phyloP scores from a whole-genome alignment of 2,329 filamentous ascomycete species.

The Aspergillus japonicus region DNA sequence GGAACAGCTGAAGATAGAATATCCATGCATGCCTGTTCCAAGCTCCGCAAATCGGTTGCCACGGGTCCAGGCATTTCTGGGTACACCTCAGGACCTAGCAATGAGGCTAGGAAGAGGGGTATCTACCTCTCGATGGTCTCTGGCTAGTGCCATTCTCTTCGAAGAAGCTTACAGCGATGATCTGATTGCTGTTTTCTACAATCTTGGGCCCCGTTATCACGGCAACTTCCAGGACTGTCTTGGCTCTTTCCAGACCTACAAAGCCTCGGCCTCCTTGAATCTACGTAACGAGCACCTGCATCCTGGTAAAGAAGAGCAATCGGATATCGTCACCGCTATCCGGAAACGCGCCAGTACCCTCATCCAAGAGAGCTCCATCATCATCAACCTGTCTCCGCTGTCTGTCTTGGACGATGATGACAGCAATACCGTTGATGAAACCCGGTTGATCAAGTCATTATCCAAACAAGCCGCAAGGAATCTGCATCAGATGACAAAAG shows the following conservation, averaged over 20 bases:
- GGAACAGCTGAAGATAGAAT: slow-evolving; percentile 86
- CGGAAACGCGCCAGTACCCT: slow-evolving; percentile 79
- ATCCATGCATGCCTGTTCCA: slow-evolving; percentile 72
- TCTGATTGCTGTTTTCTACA: slow-evolving; percentile 83
- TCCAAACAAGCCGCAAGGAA: slow-evolving; percentile 69
- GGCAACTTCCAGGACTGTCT: slow-evolving; percentile 97
- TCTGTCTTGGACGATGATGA: slow-evolving; percentile 80
- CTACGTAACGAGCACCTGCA: slow-evolving; percentile 88
- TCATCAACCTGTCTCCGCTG: slow-evolving; percentile 79
- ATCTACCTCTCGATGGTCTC: slow-evolving; percentile 77
- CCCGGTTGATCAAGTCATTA: slow-evolving; percentile 71
- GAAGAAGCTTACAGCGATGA: slow-evolving; percentile 88
- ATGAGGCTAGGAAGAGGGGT: slow-evolving; percentile 70
- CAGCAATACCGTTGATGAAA: slow-evolving; percentile 67
- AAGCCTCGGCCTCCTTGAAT: slow-evolving; percentile 85
- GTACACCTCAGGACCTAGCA: slow-evolving; percentile 86
- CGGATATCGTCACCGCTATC: slow-evolving; percentile 87
- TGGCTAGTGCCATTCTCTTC: slow-evolving; percentile 86
- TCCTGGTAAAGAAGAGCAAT: slow-evolving; percentile 83
- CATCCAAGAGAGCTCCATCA: slow-evolving; percentile 74
- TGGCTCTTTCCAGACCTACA: slow-evolving; percentile 93
- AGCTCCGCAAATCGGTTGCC: slow-evolving; percentile 50
- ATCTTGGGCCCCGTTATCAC: slow-evolving; percentile 84
- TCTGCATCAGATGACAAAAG: slow-evolving; percentile 67
- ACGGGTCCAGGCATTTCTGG: slow-evolving; percentile 86